phyloP scores from a whole-genome alignment of 495 filamentous ascomycete genomes.

The Bryoglossum gracile region DNA sequence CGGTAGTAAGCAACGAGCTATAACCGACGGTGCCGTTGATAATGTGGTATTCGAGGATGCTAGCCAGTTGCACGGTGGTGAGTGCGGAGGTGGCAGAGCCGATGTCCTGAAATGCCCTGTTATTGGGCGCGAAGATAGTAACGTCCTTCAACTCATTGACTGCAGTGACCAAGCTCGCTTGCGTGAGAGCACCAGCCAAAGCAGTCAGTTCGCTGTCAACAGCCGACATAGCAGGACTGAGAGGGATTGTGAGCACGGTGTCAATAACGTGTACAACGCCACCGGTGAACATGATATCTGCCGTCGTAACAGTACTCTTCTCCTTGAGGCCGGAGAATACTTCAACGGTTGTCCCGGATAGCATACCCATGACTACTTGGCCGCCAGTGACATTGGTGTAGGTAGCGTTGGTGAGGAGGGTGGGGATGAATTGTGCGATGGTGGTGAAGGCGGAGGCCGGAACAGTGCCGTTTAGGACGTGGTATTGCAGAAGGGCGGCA shows the following conservation, averaged over 20 bases:
- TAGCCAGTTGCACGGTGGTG: slow-evolving; percentile 34
- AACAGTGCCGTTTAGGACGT: slow-evolving; percentile 52
- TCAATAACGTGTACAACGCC: slow-evolving; percentile 63
- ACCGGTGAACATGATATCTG: slow-evolving; percentile 51
- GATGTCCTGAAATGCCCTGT: slow-evolving; percentile 55
- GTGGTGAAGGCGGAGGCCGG: slow-evolving; percentile 33
- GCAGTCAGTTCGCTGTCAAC: slow-evolving; percentile 46
- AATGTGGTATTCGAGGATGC: slow-evolving; percentile 53
- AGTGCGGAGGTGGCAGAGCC: slow-evolving; percentile 42
- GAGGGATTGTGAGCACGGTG: slow-evolving; percentile 46
- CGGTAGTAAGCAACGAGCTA: slow-evolving; percentile 33
- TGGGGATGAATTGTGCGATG: slow-evolving; percentile 45
- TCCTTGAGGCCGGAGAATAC: slow-evolving; percentile 33
- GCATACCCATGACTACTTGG: slow-evolving; percentile 24
- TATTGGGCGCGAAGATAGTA: slow-evolving; percentile 58
- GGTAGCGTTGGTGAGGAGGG: slow-evolving; percentile 38
- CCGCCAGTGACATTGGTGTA: slow-evolving; percentile 35
- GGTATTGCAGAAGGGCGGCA: slow-evolving; percentile 51
- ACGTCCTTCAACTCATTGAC: slow-evolving; percentile 41
- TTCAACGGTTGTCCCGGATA: slow-evolving; percentile 27
- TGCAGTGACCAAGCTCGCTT: slow-evolving; percentile 35
- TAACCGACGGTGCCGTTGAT: slow-evolving; percentile 50
- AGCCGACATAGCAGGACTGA: slow-evolving; percentile 40
- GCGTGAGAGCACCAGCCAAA: slow-evolving; percentile 45
- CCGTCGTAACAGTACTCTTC: slow-evolving; percentile 31